A percentile compares a stretch with the other conserved stretches of the same genome.
phyloP scores from a whole-genome alignment of 768 basidiomycete species.

The Boletus reticulatus region DNA sequence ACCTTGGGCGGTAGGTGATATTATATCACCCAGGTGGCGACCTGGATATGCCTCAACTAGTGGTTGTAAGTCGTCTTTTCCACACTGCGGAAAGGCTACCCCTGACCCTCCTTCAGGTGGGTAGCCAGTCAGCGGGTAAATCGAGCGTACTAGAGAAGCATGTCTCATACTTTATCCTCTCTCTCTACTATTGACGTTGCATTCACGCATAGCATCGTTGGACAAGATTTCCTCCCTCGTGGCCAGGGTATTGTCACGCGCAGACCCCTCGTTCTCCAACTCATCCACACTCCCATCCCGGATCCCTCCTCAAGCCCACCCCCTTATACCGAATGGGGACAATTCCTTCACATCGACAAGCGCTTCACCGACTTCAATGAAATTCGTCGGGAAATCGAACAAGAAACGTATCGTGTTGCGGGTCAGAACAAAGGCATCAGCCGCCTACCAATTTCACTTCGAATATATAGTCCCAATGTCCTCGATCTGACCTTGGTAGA shows the following conservation, averaged over 20 bases:
- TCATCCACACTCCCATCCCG: slow-evolving; percentile 84
- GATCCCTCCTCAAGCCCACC: slow-evolving; percentile 43
- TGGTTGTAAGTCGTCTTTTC: slow-evolving; percentile 60
- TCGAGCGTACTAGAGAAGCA: slow-evolving; percentile 96
- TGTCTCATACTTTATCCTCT: slow-evolving; percentile 30
- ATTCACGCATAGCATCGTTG: slow-evolving; percentile 70
- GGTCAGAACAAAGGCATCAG: slow-evolving; percentile 99
- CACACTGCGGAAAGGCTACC: background rate
- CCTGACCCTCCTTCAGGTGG: slow-evolving; percentile 56
- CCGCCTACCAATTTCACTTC: slow-evolving; percentile 90
- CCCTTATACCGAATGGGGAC: slow-evolving; percentile 81
- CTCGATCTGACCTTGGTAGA: slow-evolving; percentile 96
- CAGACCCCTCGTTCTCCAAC: slow-evolving; percentile 91
- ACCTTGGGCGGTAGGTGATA: slow-evolving; percentile 5
- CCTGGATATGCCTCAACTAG: slow-evolving; percentile 90
- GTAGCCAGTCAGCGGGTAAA: slow-evolving; percentile 95
- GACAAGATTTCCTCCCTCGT: slow-evolving; percentile 85
- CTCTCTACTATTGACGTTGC: background rate
- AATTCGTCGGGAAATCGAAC: slow-evolving; percentile 94
- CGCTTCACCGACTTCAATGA: slow-evolving; percentile 96
- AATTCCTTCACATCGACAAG: slow-evolving; percentile 96
- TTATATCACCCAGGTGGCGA: slow-evolving; percentile 61
- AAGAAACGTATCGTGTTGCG: slow-evolving; percentile 95
- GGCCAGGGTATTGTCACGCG: slow-evolving; percentile 95
- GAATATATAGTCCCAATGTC: slow-evolving; percentile 95